These are phyloP conservation scores for Tardiomyces blankii DNA, from an alignment of 1,139 yeast genomes.

Conservation along the genomic window DNA sequence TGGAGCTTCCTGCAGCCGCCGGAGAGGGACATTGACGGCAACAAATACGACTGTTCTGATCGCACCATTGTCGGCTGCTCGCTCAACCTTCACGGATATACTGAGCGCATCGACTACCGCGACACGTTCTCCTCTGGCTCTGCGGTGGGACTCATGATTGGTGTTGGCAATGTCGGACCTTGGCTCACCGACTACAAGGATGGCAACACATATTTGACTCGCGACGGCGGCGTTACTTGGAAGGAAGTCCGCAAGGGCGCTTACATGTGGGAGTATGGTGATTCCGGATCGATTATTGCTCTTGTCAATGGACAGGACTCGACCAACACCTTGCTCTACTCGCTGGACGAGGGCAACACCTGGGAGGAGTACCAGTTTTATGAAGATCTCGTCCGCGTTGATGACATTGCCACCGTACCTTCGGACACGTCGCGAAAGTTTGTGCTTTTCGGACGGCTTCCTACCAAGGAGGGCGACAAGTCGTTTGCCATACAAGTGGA, in stretches of 20 bases:
- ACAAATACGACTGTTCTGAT: slow-evolving; percentile 39
- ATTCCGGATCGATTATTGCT: slow-evolving; percentile 79
- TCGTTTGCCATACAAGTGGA: slow-evolving; percentile 49
- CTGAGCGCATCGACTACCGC: slow-evolving; percentile 73
- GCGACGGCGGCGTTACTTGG: slow-evolving; percentile 91
- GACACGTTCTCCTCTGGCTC: slow-evolving; percentile 84
- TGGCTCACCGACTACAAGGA: slow-evolving; percentile 36
- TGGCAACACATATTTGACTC: slow-evolving; percentile 62
- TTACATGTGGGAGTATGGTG: slow-evolving; percentile 93
- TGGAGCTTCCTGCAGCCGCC: slow-evolving; percentile 75
- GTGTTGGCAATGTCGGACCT: slow-evolving; percentile 84
- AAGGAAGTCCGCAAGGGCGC: slow-evolving; percentile 61
- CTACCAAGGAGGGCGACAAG: slow-evolving; percentile 31
- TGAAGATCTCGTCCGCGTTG: slow-evolving; percentile 42
- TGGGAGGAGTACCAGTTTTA: slow-evolving; percentile 64
- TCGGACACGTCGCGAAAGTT: slow-evolving; percentile 79
- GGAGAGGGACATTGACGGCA: slow-evolving; percentile 46
- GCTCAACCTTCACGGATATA: slow-evolving; percentile 79
- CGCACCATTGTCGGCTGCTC: slow-evolving; percentile 45
- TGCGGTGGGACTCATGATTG: slow-evolving; percentile 79
- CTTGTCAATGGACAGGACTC: slow-evolving; percentile 47
- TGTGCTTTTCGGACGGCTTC: slow-evolving; percentile 36
- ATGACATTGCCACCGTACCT: slow-evolving; percentile 83
- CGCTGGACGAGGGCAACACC: slow-evolving; percentile 67
- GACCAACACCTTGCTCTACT: slow-evolving; percentile 51